A percentile compares a stretch with the other conserved stretches of the same genome.
Evolutionary conservation across 257 asterid species (phyloP).

Genomic region (Solanum pimpinellifolium): DNA sequence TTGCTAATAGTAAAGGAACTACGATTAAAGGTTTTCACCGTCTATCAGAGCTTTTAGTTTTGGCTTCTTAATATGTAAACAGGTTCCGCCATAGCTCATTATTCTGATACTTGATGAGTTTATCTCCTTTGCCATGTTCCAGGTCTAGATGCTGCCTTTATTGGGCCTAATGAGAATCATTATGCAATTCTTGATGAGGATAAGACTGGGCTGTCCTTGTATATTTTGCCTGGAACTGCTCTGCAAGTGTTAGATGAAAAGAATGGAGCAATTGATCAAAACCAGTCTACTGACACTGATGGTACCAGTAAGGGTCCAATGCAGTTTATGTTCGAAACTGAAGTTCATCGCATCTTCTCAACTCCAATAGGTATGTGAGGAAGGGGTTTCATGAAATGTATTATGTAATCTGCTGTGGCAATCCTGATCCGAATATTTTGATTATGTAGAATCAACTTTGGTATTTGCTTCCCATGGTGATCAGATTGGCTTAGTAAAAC

Average conservation of each 20-base stretch:
- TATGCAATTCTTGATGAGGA: conserved; percentile 92
- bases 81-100: neutral
- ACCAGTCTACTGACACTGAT: conserved; percentile 46
- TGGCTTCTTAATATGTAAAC: neutral
- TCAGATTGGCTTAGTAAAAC: conserved; percentile 87
- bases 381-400: conserved; percentile 4
- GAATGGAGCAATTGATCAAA: conserved; percentile 33
- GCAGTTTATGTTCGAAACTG: conserved; percentile 85
- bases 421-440: conserved; percentile 21
- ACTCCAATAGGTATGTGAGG: conserved; percentile 74
- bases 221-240: conserved; percentile 68
- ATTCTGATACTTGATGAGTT: neutral
- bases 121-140: conserved; percentile 18
- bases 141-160: conserved; percentile 90
- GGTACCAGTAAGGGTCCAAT: conserved; percentile 71
- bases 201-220: conserved; percentile 74
- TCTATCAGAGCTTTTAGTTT: conserved; percentile 2
- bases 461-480: conserved; percentile 89
- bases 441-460: conserved; percentile 72
- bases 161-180: conserved; percentile 83
- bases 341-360: conserved; percentile 90
- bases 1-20: conserved; percentile 71
- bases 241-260: conserved; percentile 46
- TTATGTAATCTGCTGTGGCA: conserved; percentile 5
- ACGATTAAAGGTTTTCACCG: conserved; percentile 64